Evolutionary conservation across 2,329 filamentous ascomycete species (phyloP).

Genomic region (Pyrenochaeta sp.): DNA sequence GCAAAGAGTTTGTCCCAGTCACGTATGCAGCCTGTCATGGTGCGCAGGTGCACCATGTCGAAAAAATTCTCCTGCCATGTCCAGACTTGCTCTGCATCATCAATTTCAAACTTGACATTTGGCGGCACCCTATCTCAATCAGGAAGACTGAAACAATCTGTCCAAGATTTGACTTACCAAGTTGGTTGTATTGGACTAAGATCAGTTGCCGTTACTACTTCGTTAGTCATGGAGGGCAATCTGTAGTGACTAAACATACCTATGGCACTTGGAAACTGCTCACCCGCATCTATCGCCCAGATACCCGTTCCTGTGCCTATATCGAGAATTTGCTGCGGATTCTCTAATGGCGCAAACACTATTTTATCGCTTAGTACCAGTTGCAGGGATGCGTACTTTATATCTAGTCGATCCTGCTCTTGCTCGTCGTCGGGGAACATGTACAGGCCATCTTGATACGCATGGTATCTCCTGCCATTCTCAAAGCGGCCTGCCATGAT

Average conservation of each 20-base stretch:
- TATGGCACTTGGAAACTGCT: constrained; percentile 30
- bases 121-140: constrained; percentile 26
- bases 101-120: constrained; percentile 39
- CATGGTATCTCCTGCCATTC: constrained; percentile 39
- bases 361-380: constrained; percentile 37
- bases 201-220: constrained; percentile 38
- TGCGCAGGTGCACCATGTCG: constrained; percentile 64
- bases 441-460: constrained; percentile 26
- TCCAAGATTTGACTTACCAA: constrained; percentile 13
- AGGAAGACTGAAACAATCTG: not conserved
- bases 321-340: constrained; percentile 40
- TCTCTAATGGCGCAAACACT: constrained; percentile 35
- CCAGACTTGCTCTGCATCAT: constrained; percentile 40
- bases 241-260: not conserved
- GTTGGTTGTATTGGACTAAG: constrained; percentile 47
- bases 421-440: constrained; percentile 36
- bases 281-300: constrained; percentile 48
- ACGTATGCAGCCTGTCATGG: constrained; percentile 62
- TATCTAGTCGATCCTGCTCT: constrained; percentile 33
- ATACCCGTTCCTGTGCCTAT: constrained; percentile 42
- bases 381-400: constrained; percentile 35
- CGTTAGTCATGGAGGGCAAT: not conserved
- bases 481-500: constrained; percentile 39
- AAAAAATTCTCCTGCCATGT: constrained; percentile 57
- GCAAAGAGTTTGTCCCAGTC: constrained; percentile 61